Percentiles rank a stretch among this genome's conserved stretches.
Evolutionary conservation across 768 basidiomycete genomes (phyloP).

Genomic region (Phaffia tasmanica): DNA sequence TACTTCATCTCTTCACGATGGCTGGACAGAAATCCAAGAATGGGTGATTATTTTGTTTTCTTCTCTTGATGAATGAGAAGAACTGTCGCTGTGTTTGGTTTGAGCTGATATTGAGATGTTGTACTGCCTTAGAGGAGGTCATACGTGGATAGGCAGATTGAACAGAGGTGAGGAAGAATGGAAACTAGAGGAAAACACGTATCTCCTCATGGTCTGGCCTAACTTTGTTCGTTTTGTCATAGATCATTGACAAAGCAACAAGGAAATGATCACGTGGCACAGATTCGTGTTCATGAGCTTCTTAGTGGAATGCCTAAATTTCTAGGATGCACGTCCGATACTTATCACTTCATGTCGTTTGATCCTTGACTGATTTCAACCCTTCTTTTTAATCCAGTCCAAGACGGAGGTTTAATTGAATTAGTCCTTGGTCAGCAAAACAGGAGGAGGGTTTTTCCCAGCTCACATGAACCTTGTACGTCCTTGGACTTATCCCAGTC

Average conservation of each 20-base stretch:
- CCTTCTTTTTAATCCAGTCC: slow-evolving; percentile 1
- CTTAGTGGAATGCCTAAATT: slow-evolving; percentile 10
- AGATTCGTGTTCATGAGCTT: slow-evolving; percentile 1
- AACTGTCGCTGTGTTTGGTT: too few relatives aligned
- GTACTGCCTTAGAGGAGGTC: not conserved
- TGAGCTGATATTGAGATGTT: too few relatives aligned
- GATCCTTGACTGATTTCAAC: too few relatives aligned
- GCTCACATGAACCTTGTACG: too few relatives aligned
- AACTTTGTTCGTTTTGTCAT: not conserved
- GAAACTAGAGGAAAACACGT: too few relatives aligned
- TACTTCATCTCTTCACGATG: not conserved
- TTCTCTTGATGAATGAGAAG: too few relatives aligned
- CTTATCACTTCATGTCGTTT: too few relatives aligned
- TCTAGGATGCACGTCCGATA: not conserved
- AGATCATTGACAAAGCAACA: not conserved
- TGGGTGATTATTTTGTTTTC: not conserved
- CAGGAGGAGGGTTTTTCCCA: not conserved
- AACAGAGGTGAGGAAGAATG: not conserved
- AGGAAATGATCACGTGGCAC: not conserved
- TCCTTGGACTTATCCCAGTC: too few relatives aligned
- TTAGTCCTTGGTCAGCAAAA: slow-evolving; percentile 23
- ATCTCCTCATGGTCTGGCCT: not conserved
- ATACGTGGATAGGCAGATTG: slow-evolving; percentile 16
- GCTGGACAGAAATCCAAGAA: slow-evolving; percentile 12
- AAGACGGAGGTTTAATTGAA: slow-evolving; percentile 1